phyloP scores from a whole-genome alignment of 169 alveolate genomes.

The Eimeria praecox region DNA sequence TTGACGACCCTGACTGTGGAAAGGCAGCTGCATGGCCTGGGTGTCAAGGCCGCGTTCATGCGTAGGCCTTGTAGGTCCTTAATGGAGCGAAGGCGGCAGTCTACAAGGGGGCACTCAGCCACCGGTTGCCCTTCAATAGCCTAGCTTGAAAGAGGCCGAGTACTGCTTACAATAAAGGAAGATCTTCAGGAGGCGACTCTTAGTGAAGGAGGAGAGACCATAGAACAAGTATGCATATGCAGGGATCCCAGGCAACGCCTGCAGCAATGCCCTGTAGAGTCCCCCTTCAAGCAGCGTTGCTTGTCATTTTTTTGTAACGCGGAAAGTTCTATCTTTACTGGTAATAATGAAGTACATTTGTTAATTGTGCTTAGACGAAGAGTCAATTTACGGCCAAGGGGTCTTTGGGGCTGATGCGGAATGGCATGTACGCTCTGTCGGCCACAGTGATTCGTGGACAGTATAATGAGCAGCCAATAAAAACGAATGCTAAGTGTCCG shows the following conservation, averaged over 20 bases:
- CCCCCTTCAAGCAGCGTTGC: not conserved
- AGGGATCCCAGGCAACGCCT: not conserved
- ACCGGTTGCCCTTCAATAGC: not conserved
- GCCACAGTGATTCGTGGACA: not conserved
- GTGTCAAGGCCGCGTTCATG: not conserved
- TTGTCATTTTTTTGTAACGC: not conserved
- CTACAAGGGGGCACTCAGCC: not conserved
- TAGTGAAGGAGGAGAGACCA: not conserved
- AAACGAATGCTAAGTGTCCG: not conserved
- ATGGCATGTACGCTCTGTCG: not conserved
- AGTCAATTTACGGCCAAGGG: not conserved
- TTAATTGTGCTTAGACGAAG: not conserved
- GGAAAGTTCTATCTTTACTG: not conserved
- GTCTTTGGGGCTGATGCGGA: not conserved
- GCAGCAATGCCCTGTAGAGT: not conserved
- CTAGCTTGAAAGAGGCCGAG: not conserved
- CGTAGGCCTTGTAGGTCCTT: not conserved
- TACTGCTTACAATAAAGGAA: not conserved
- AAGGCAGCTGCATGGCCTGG: conserved; percentile 59
- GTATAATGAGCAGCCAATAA: not conserved
- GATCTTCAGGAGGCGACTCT: not conserved
- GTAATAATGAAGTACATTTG: not conserved
- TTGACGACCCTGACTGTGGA: not conserved
- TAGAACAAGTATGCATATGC: not conserved
- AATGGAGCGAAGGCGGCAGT: not conserved